These are phyloP conservation scores for Gaultheria prostrata DNA, from an alignment of 148 eudicot species.

Conservation along the genomic window DNA sequence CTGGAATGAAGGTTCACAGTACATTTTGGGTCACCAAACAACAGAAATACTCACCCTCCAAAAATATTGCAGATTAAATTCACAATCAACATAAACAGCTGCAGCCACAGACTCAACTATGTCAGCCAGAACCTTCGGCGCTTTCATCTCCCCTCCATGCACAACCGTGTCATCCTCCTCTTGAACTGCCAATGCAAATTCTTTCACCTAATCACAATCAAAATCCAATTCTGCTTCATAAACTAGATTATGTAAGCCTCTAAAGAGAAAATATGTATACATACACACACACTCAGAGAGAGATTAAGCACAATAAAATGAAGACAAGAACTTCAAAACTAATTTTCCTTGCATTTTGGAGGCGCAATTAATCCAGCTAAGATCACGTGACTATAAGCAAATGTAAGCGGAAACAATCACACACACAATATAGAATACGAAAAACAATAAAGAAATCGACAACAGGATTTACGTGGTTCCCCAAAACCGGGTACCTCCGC, in stretches of 20 bases:
- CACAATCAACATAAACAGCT: slow-evolving; percentile 69
- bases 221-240: slow-evolving; percentile 17
- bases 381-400: background rate
- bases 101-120: slow-evolving; percentile 83
- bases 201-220: slow-evolving; percentile 33
- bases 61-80: slow-evolving; percentile 47
- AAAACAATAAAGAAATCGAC: no score
- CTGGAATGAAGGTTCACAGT: background rate
- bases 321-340: background rate
- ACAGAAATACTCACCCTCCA: slow-evolving; percentile 47
- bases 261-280: background rate
- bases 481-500: no score
- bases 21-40: background rate
- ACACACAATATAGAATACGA: no score
- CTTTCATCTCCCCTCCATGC: slow-evolving; percentile 77
- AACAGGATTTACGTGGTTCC: no score
- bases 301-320: background rate
- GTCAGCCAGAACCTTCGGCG: slow-evolving; percentile 84
- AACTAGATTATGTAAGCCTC: slow-evolving; percentile 22
- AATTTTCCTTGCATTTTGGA: background rate
- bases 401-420: no score
- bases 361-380: background rate
- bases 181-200: slow-evolving; percentile 60
- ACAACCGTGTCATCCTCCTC: slow-evolving; percentile 56
- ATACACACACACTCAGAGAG: background rate